These are phyloP conservation scores for Ascochyta lentis DNA, from an alignment of 2,329 filamentous ascomycete species.

Conservation along the genomic window DNA sequence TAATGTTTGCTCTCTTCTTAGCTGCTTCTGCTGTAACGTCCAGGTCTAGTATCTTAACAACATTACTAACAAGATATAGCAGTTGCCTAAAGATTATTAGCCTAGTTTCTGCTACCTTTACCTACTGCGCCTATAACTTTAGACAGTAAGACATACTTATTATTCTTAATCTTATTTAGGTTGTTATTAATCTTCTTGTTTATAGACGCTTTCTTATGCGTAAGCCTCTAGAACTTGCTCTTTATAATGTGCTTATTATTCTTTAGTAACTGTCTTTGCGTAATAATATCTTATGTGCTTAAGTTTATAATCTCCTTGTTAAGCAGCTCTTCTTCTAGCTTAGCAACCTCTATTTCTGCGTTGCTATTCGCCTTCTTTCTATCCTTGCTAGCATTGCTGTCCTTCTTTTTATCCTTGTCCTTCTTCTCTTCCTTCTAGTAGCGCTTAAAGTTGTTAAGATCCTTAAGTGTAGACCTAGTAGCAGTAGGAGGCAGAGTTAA, in stretches of 20 bases:
- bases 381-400: slow-evolving; percentile 61
- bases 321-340: slow-evolving; percentile 73
- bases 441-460: slow-evolving; percentile 87
- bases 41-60: too few relatives aligned
- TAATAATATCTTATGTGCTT: slow-evolving; percentile 93
- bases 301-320: slow-evolving; percentile 93
- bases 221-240: slow-evolving; percentile 92
- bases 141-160: too few relatives aligned
- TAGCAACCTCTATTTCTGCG: slow-evolving; percentile 87
- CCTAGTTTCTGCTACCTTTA: too few relatives aligned
- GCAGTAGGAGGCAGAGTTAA: slow-evolving; percentile 28
- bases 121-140: too few relatives aligned
- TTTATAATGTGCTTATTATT: slow-evolving; percentile 99
- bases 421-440: slow-evolving; percentile 76
- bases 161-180: too few relatives aligned
- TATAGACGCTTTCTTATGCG: slow-evolving; percentile 93
- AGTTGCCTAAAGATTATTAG: too few relatives aligned
- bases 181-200: too few relatives aligned
- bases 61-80: too few relatives aligned
- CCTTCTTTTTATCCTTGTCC: slow-evolving; percentile 59
- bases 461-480: slow-evolving; percentile 86
- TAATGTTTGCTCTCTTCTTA: too few relatives aligned
- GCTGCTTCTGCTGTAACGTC: too few relatives aligned
- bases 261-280: slow-evolving; percentile 87
- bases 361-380: slow-evolving; percentile 71